Conservation (phyloP, 139 green algal genomes). For the Chlorella sp. region DNA sequence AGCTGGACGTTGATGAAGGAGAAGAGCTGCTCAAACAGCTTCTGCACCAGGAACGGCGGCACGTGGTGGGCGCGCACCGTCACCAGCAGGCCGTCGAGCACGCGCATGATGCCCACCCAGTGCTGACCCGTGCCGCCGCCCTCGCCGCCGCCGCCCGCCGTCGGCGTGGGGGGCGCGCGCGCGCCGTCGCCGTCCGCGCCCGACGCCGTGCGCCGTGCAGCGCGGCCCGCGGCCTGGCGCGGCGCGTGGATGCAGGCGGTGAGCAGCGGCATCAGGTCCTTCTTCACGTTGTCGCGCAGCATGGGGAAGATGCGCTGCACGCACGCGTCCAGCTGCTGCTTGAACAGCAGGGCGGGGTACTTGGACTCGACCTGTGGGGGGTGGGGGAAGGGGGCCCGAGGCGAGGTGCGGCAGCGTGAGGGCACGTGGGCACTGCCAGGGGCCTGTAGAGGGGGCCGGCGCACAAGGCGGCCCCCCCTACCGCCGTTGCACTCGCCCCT, state of each 20-base stretch:
- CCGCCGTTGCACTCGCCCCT: too few species aligned
- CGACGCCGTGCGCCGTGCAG: constrained; percentile 7
- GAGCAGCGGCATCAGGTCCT: constrained; percentile 89
- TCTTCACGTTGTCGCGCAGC: constrained; percentile 98
- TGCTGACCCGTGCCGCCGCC: constrained; percentile 53
- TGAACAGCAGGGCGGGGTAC: constrained; percentile 99
- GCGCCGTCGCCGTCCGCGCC: not conserved
- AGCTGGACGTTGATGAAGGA: constrained; percentile 99
- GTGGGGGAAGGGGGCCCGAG: not conserved
- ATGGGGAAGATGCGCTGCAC: constrained; percentile 98
- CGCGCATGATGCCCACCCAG: constrained; percentile 88
- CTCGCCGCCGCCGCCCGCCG: not conserved
- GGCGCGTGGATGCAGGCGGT: constrained; percentile 86
- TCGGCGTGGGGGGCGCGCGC: constrained; percentile 9
- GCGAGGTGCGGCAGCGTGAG: too few species aligned
- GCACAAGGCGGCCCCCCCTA: too few species aligned
- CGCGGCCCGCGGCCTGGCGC: constrained; percentile 23
- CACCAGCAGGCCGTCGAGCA: constrained; percentile 82
- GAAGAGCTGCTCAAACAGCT: constrained; percentile 86
- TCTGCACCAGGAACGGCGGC: constrained; percentile 84
- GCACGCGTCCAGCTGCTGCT: constrained; percentile 98
- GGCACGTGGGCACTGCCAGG: too few species aligned
- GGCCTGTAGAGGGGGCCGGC: too few species aligned
- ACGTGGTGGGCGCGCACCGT: constrained; percentile 86
- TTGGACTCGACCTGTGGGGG: constrained; percentile 92